A percentile compares a stretch with the other conserved stretches of the same genome.
These are phyloP conservation scores for Amanita subjunquillea DNA, from an alignment of 768 basidiomycete genomes.

Conservation along the genomic window DNA sequence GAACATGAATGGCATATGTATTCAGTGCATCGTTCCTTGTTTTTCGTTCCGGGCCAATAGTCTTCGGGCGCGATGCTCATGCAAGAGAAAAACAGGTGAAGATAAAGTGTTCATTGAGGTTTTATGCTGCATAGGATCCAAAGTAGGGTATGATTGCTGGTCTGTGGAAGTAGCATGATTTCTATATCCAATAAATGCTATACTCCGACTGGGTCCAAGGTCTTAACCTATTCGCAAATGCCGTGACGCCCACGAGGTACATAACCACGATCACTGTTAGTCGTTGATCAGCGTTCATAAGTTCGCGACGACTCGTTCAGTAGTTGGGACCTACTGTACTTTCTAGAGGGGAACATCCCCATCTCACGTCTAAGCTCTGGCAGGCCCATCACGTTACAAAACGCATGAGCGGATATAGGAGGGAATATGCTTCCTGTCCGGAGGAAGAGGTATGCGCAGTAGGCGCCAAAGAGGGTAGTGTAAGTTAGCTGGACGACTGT, in stretches of 20 bases:
- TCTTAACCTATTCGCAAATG: neutral
- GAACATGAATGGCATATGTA: too few species aligned
- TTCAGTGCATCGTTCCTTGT: too few species aligned
- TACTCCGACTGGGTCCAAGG: constrained; percentile 2
- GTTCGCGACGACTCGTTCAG: neutral
- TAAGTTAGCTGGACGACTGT: constrained; percentile 83
- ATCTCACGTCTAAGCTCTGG: constrained; percentile 60
- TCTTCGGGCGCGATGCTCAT: too few species aligned
- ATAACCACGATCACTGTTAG: neutral
- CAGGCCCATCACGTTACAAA: constrained; percentile 93
- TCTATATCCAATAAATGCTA: constrained; percentile 1
- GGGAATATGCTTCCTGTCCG: constrained; percentile 78
- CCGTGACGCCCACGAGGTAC: neutral
- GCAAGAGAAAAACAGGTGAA: too few species aligned
- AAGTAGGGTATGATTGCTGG: too few species aligned
- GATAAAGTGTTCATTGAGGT: too few species aligned
- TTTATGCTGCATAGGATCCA: too few species aligned
- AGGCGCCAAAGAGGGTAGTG: constrained; percentile 89
- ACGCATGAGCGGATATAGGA: constrained; percentile 71
- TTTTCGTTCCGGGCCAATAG: too few species aligned
- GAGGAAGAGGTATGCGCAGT: constrained; percentile 77
- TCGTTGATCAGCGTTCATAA: neutral
- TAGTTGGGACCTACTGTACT: constrained; percentile 31
- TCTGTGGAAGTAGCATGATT: too few species aligned
- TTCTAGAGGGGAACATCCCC: constrained; percentile 36